These are phyloP conservation scores for Thielaviopsis musarum DNA, from an alignment of 2,329 filamentous ascomycete species.

Conservation along the genomic window DNA sequence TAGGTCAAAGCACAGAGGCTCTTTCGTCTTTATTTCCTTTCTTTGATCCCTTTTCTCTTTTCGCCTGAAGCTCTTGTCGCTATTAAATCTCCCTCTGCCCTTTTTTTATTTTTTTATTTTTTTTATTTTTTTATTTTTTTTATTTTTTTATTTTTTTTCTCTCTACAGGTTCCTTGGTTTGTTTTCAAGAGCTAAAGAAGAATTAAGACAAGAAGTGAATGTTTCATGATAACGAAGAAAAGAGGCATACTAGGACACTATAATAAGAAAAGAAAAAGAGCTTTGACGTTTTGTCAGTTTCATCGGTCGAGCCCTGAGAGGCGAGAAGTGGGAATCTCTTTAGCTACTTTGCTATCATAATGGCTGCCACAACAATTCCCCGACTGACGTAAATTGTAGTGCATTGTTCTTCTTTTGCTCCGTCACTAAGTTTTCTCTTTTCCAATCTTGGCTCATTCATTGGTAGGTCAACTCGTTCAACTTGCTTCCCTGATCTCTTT, in stretches of 20 bases:
- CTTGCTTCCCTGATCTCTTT: not conserved
- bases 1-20: not conserved
- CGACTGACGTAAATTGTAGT: not conserved
- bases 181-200: not conserved
- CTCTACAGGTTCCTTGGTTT: not conserved
- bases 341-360: not conserved
- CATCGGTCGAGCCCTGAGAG: not conserved
- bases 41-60: not conserved
- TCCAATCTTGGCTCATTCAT: not conserved
- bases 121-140: not conserved
- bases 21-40: not conserved
- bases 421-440: not conserved
- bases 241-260: not conserved
- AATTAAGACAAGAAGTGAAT: not conserved
- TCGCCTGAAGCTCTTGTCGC: not conserved
- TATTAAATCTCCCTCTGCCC: not conserved
- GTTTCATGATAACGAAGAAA: not conserved
- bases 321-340: not conserved
- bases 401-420: not conserved
- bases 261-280: not conserved
- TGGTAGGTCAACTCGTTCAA: not conserved
- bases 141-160: not conserved
- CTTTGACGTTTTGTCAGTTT: not conserved
- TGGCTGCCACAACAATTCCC: not conserved
- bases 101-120: too few species aligned